Evolutionary conservation across 1,284 basidiomycete species (phyloP).

Genomic region (Boletus sp.): DNA sequence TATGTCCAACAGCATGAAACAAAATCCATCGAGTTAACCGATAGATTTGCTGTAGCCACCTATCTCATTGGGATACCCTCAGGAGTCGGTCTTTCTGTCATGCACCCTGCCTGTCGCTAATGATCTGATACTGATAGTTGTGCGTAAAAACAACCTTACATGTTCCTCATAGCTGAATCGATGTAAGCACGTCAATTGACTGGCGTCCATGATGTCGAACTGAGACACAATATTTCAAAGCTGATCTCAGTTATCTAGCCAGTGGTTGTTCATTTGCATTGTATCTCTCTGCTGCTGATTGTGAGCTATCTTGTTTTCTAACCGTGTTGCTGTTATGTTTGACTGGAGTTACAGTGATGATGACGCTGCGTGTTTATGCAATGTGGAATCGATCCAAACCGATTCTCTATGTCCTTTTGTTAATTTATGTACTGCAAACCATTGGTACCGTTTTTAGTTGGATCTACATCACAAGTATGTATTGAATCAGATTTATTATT

Average conservation of each 20-base stretch:
- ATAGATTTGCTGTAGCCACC: not conserved
- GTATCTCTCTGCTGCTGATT: conserved; percentile 2
- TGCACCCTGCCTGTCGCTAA: not conserved
- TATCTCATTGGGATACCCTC: too few species aligned
- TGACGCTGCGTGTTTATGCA: too few species aligned
- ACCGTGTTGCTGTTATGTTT: not conserved
- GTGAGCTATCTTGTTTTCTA: conserved; percentile 3
- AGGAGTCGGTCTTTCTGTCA: not conserved
- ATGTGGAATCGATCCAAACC: too few species aligned
- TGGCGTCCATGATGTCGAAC: not conserved
- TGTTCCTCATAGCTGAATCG: not conserved
- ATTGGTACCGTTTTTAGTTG: not conserved
- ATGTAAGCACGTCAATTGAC: not conserved
- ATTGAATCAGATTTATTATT: not conserved
- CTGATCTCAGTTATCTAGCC: conserved; percentile 4
- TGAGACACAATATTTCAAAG: not conserved
- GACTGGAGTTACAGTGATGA: too few species aligned
- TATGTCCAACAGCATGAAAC: not conserved
- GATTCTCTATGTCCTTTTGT: not conserved
- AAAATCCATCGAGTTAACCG: not conserved
- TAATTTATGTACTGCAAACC: not conserved
- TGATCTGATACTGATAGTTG: not conserved
- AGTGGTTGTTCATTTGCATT: not conserved
- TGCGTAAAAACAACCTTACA: not conserved
- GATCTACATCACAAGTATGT: not conserved